A percentile compares a stretch with the other conserved stretches of the same genome.
Evolutionary conservation across 495 filamentous ascomycete species (phyloP).

Genomic region (Podospora conica): DNA sequence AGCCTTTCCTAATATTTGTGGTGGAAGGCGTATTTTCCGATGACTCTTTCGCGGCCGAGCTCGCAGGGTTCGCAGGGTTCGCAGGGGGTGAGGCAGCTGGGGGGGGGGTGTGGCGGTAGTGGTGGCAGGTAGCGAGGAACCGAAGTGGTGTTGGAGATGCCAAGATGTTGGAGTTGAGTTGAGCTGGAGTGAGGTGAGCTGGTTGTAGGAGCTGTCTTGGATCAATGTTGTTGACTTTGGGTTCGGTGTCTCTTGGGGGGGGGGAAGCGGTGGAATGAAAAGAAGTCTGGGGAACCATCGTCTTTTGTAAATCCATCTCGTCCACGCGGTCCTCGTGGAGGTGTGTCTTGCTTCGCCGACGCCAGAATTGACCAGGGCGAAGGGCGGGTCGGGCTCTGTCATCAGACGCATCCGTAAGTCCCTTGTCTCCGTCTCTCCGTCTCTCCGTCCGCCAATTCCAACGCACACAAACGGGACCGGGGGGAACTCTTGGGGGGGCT

Average conservation of each 20-base stretch:
- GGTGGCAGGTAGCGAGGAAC: neutral
- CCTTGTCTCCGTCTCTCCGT: constrained; percentile 11
- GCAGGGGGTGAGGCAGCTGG: constrained; percentile 28
- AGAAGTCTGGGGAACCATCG: neutral
- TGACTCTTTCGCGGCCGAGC: constrained; percentile 30
- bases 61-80: constrained; percentile 16
- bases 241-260: neutral
- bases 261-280: neutral
- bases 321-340: constrained; percentile 2
- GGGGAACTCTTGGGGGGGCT: neutral
- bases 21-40: constrained; percentile 20
- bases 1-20: constrained; percentile 20
- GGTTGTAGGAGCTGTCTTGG: neutral
- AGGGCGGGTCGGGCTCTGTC: neutral
- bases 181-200: too few relatives aligned
- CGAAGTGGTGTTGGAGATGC: neutral
- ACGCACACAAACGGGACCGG: neutral
- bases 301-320: constrained; percentile 6
- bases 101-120: constrained; percentile 1
- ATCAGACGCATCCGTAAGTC: constrained; percentile 7
- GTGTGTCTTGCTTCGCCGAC: constrained; percentile 1
- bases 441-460: neutral
- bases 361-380: neutral
- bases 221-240: neutral
- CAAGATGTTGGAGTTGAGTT: constrained; percentile 3